Percentiles rank a stretch among this genome's conserved stretches.
Conservation (phyloP, 108 stramenopile species). For the Pseudonitzschia delicatissima region DNA sequence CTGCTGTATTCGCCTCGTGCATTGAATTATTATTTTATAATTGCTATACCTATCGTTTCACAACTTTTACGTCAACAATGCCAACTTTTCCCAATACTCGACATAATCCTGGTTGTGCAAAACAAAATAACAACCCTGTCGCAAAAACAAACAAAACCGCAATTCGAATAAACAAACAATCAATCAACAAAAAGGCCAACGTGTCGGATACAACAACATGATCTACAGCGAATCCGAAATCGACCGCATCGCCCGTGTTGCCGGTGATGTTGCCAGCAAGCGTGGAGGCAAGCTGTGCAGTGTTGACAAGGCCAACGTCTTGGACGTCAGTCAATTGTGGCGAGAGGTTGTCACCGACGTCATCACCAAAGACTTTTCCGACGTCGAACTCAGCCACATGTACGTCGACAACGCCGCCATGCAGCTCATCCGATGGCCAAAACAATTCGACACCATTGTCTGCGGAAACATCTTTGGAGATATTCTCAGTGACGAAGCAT, state of each 20-base stretch:
- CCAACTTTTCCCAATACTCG: background rate
- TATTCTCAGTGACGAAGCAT: constrained; percentile 96
- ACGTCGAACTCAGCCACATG: constrained; percentile 95
- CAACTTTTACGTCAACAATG: background rate
- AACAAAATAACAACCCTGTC: background rate
- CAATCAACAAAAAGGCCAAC: constrained; percentile 28
- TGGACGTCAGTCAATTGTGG: constrained; percentile 98
- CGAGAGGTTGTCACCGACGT: constrained; percentile 92
- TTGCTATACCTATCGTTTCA: background rate
- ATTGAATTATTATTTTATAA: background rate
- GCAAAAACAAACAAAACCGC: background rate
- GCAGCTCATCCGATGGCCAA: constrained; percentile 97
- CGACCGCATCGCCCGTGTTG: constrained; percentile 87
- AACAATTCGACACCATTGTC: constrained; percentile 98
- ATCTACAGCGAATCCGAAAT: constrained; percentile 96
- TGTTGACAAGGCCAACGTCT: constrained; percentile 99
- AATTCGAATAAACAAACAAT: background rate
- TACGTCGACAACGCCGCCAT: constrained; percentile 99
- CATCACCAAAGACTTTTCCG: constrained; percentile 83
- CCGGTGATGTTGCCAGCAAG: constrained; percentile 94
- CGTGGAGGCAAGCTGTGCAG: constrained; percentile 89
- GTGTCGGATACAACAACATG: constrained; percentile 98
- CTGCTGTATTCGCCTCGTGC: background rate
- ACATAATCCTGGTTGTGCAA: background rate
- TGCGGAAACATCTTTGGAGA: constrained; percentile 99